A percentile compares a stretch with the other conserved stretches of the same genome.
phyloP scores from a whole-genome alignment of 306 rosid species.

The Citrullus amarus region DNA sequence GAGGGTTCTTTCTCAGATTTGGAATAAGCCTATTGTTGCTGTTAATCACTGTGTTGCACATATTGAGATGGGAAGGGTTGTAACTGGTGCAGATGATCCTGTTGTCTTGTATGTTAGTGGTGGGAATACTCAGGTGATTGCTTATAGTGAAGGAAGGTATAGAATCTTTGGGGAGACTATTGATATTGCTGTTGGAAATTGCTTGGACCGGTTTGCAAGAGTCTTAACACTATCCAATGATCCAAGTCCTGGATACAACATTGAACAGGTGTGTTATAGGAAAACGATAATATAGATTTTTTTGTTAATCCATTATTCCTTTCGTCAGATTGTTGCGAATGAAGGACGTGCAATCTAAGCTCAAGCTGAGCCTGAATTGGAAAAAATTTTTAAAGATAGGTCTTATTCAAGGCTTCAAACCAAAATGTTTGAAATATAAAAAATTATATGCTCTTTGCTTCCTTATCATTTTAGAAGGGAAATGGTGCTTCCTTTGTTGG shows the following conservation, averaged over 20 bases:
- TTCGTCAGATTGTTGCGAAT: neutral
- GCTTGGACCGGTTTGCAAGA: constrained; percentile 92
- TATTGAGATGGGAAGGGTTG: constrained; percentile 93
- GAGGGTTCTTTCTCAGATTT: constrained; percentile 69
- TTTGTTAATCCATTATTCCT: neutral
- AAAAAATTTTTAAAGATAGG: neutral
- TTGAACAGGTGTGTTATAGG: constrained; percentile 61
- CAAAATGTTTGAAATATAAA: neutral
- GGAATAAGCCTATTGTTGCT: constrained; percentile 85
- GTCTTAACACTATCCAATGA: constrained; percentile 77
- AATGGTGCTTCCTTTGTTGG: neutral
- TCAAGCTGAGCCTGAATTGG: neutral
- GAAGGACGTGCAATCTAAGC: neutral
- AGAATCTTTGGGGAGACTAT: constrained; percentile 90
- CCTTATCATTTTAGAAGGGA: neutral
- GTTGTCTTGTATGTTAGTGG: constrained; percentile 91
- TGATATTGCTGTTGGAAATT: constrained; percentile 87
- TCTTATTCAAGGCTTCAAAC: neutral
- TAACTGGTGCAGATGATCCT: constrained; percentile 87
- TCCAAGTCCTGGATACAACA: constrained; percentile 82
- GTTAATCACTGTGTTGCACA: constrained; percentile 94
- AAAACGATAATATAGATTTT: neutral
- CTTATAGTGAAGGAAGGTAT: constrained; percentile 83
- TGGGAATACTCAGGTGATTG: constrained; percentile 91
- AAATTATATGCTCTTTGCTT: neutral